Conservation (phyloP, 2,329 filamentous ascomycete species). For the Penicillium polonicum region DNA sequence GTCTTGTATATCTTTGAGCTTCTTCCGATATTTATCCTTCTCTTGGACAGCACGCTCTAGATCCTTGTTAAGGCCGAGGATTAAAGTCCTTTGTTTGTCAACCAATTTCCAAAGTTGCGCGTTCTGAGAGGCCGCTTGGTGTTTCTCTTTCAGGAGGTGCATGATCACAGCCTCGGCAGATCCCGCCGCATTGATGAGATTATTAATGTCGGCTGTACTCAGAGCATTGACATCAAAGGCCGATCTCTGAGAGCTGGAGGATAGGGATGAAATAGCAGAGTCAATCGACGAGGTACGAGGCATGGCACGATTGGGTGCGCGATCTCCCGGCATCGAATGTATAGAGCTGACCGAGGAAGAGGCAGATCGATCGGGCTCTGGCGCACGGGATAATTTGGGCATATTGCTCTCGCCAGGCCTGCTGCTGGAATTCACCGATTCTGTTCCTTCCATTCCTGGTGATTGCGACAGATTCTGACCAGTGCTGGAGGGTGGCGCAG, state of each 20-base stretch:
- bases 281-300: conserved; percentile 87
- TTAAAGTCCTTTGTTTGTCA: conserved; percentile 93
- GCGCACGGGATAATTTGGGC: conserved; percentile 28
- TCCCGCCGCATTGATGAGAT: conserved; percentile 78
- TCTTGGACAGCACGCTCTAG: conserved; percentile 87
- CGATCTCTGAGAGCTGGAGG: conserved; percentile 58
- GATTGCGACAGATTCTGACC: conserved; percentile 20
- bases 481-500: conserved; percentile 27
- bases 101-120: conserved; percentile 91
- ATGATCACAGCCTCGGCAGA: conserved; percentile 86
- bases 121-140: conserved; percentile 84
- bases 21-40: conserved; percentile 89
- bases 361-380: conserved; percentile 29
- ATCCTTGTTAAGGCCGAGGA: conserved; percentile 90
- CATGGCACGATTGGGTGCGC: conserved; percentile 38
- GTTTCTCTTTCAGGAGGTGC: conserved; percentile 86
- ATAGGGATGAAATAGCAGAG: conserved; percentile 80
- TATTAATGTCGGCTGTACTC: conserved; percentile 72
- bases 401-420: conserved; percentile 23
- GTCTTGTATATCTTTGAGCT: conserved; percentile 71
- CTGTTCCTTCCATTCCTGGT: conserved; percentile 20
- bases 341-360: conserved; percentile 35
- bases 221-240: conserved; percentile 57
- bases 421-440: conserved; percentile 22
- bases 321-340: conserved; percentile 32